Base-by-base conservation (phyloP, 176 grass and related monocot genomes). In the Melocanna baccifera region DNA sequence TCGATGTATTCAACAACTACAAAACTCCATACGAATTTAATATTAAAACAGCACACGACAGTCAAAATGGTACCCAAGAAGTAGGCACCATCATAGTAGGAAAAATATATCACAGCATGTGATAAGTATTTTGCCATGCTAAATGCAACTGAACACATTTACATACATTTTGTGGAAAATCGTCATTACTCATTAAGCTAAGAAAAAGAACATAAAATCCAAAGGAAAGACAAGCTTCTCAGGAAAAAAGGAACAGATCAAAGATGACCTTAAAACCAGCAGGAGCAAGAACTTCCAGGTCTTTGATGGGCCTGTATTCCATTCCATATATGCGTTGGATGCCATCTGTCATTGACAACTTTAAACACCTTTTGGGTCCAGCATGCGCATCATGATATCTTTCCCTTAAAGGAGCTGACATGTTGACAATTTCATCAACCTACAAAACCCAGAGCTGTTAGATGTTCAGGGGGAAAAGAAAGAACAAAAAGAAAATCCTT, bases 281-380 rank as follows among this genome's bases (percentile, higher is more conserved):
- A 78, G 91, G 85, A 82, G 93, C 91, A 71, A 98, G 93, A 89
- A 95, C 93, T 81, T 89, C 73, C 71, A 95, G 86, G 26, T 91
- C 89, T 89, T 89, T 98, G 73, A 95, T 92, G 8, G 96, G 91
- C 64, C 89, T 91, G 78, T 98, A 98, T 73, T 98, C 96, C 57
- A 94, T 93, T 42, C 96, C 96, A 90, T 90, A 95, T 67, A 94
- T 69, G 4, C 25, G 87, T 52, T 92, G 92, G 20, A 89, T 45
- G 28, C 96, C 96, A 89, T 98, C 93, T 64, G 93, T 98, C 89
- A 95, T 98, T 75, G 89, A 95, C 51, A 98, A 82, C 73, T 98
- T 98, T 46, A 98, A 80, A 77, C 91, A 95, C 58, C 96, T 90
- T 89, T 92, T 98, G 69, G 77, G 82, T 15, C 96, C 89, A 23